Evolutionary conservation across 768 basidiomycete genomes (phyloP).

Genomic region (Lyophyllum atratum): DNA sequence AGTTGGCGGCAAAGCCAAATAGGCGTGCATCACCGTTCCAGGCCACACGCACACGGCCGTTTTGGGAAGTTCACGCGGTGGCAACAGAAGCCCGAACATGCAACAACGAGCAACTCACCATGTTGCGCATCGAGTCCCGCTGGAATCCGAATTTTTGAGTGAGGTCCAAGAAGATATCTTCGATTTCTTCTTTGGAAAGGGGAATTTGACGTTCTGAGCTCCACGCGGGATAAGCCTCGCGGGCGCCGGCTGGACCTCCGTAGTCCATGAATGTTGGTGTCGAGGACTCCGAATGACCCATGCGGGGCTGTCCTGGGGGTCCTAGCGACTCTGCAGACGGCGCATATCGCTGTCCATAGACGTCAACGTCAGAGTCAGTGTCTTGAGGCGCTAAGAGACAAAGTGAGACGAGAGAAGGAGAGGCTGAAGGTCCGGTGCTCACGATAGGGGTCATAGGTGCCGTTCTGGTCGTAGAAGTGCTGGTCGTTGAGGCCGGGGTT

Average conservation of each 20-base stretch:
- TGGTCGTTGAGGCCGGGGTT: slow-evolving; percentile 61
- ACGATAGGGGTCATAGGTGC: slow-evolving; percentile 69
- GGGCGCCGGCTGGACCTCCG: slow-evolving; percentile 50
- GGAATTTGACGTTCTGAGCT: slow-evolving; percentile 89
- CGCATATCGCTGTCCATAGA: slow-evolving; percentile 68
- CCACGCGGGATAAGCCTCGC: slow-evolving; percentile 96
- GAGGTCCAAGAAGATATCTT: slow-evolving; percentile 96
- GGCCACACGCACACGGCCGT: slow-evolving; percentile 1
- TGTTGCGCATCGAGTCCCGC: slow-evolving; percentile 92
- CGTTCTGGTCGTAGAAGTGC: slow-evolving; percentile 65
- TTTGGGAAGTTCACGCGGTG: slow-evolving; percentile 14
- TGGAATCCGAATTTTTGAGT: slow-evolving; percentile 99
- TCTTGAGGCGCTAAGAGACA: slow-evolving; percentile 65
- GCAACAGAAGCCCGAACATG: slow-evolving; percentile 5
- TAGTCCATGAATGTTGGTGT: slow-evolving; percentile 77
- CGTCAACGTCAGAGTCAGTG: slow-evolving; percentile 80
- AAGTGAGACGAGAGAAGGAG: slow-evolving; percentile 12
- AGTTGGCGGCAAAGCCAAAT: background rate
- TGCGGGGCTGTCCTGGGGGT: slow-evolving; percentile 45
- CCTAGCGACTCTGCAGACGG: slow-evolving; percentile 80
- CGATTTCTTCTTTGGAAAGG: slow-evolving; percentile 98
- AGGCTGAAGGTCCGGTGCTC: slow-evolving; percentile 15
- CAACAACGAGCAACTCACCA: slow-evolving; percentile 49
- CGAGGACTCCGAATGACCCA: slow-evolving; percentile 67
- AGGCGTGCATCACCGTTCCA: background rate